Evolutionary conservation across 2,329 filamentous ascomycete species (phyloP), one percentile per base, ranked within the genome.

Genomic region (Phialocephala subalpina): DNA sequence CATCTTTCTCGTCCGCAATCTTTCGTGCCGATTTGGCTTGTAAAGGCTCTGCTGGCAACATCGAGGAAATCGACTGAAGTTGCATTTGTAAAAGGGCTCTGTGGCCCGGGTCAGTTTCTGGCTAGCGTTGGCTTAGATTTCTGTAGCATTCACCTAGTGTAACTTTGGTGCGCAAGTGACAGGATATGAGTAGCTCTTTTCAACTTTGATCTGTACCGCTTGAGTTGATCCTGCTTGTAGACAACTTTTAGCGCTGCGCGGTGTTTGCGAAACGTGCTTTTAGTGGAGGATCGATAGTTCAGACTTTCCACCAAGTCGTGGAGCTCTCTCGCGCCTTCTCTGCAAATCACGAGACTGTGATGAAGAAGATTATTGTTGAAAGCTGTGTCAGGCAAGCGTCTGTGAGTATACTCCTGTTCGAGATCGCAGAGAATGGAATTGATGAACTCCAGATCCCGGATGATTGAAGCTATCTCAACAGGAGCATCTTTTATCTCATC

Each of bases 401-500:
- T 49, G 45, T 49, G 45, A 49, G 45, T 22, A 25, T 49, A 49
- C 20, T 49, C 45, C 20, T 27, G 25, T 11, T 49, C 45, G n/a
- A 49, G 45, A 25, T 49, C 45, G 20, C 9, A 49, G 25, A 49
- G 45, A 6, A 49, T 49, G 14, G n/a, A 49, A 7, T 49, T 49
- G 14, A 49, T 25, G 45, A 49, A 49, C 20, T 49, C 45, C n/a
- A 49, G 20, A 2, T 49, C 45, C 20, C 20, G 6, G 7, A 49
- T 27, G 1, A 49, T 25, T 27, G 22, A 49, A 12, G n/a, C 20
- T 4, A 49, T 49, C n/a, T 49, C 45, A 1, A 49, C 9, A 25
- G 45, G 45, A n/a, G 45, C 45, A 49, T 49, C 45, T 25, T 49
- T 49, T 20, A 49, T 49, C 5, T 5, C 45, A 49, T 49, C 45